Base-by-base conservation (phyloP, 139 green algal species). In the Chlorella vulgaris region DNA sequence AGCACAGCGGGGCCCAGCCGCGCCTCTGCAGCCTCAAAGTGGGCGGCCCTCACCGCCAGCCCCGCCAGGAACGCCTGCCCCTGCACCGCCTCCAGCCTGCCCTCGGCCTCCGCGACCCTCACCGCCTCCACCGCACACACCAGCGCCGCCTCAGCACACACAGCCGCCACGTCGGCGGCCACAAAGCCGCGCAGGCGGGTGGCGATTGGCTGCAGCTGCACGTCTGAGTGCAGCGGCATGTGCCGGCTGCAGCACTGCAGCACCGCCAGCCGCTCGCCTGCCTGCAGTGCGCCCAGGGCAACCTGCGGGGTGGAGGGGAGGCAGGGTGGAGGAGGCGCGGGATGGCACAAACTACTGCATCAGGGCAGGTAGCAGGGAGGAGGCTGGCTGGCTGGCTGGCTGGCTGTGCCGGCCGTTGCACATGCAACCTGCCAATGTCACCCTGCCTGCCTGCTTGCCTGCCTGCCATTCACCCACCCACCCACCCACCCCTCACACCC, bases 281-380 rank as follows among this genome's bases (percentile, higher is more conserved):
- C 88, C 0, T 74, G 87, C 29, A 96, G 96, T 7, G 97, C 94
- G 31, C 93, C 94, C 62, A 99, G 80, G 0, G 89, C 73, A 15
- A 99, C 95, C 85, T 99, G 96, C 7, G 93, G 86, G 81, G 98
- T 39, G 94, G 71, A 98, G 29, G n/a, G 6, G 31, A 22, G 36
- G 2, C 19, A 35, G 5, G 18, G 73, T 21, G 22, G 24, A 73
- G 36, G 66, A 38, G 2, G 18, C 15, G 55, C 4, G 8, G 36
- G 38, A 29, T 50, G 21, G 33, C 8, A 51, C 22, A 50, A 4
- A 5, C 47, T 15, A 58, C 15, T 15, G 13, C 47, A 58, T 58
- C 6, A 33, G 31, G 62, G 62, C 5, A 53, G 6, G 36, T 8
- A 33, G 66, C 2, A 51, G 22, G 36, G 66, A 53, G 66, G 18